Percentiles rank a stretch among this genome's conserved stretches.
Conservation (phyloP, 2,329 filamentous ascomycete species). For the Phyllosticta citrichinensis region DNA sequence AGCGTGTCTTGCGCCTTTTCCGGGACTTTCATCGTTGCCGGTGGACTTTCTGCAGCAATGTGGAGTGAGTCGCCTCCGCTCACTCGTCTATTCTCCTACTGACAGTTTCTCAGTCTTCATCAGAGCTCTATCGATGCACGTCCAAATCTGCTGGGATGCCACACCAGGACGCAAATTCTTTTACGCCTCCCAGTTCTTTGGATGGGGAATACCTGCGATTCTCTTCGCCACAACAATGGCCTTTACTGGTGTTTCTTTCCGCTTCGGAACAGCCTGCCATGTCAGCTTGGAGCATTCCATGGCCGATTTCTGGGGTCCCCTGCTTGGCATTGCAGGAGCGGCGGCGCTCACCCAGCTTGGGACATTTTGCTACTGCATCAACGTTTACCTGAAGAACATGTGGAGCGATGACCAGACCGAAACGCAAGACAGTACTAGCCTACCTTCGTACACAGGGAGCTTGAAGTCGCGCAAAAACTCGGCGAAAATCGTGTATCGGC, state of each 20-base stretch:
- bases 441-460: slow-evolving; percentile 60
- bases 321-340: slow-evolving; percentile 66
- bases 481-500: slow-evolving; percentile 76
- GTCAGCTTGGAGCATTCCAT: slow-evolving; percentile 84
- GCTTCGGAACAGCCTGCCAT: slow-evolving; percentile 85
- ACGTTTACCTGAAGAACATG: slow-evolving; percentile 82
- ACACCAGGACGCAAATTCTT: slow-evolving; percentile 84
- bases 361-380: slow-evolving; percentile 78
- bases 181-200: slow-evolving; percentile 67
- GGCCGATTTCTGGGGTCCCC: slow-evolving; percentile 80
- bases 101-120: slow-evolving; percentile 53
- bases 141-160: slow-evolving; percentile 97
- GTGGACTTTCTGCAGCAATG: slow-evolving; percentile 73
- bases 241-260: slow-evolving; percentile 85
- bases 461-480: slow-evolving; percentile 57
- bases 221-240: slow-evolving; percentile 68
- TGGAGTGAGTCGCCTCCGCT: slow-evolving; percentile 49
- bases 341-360: slow-evolving; percentile 72
- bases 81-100: background rate
- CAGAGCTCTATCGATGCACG: slow-evolving; percentile 79
- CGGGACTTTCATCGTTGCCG: slow-evolving; percentile 74
- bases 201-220: slow-evolving; percentile 74
- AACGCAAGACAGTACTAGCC: slow-evolving; percentile 48
- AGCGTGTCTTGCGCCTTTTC: slow-evolving; percentile 77
- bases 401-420: slow-evolving; percentile 62